Percentiles rank a stretch among this genome's conserved stretches.
These are phyloP conservation scores for Citrus mangshanensis DNA, from an alignment of 345 rosid species.

Conservation along the genomic window DNA sequence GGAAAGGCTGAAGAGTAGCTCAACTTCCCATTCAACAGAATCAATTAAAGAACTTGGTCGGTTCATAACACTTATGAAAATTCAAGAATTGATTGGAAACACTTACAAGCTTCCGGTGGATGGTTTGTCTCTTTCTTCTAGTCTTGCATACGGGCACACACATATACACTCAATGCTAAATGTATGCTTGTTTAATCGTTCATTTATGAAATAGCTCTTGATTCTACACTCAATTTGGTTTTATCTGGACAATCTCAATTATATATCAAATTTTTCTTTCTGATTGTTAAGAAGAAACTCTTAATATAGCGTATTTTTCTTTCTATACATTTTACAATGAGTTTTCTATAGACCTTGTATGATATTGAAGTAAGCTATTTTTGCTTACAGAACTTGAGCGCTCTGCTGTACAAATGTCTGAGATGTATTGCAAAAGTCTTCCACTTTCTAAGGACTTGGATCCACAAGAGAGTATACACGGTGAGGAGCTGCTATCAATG, in stretches of 20 bases:
- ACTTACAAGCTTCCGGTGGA: constrained; percentile 38
- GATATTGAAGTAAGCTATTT: constrained; percentile 19
- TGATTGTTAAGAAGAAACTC: not conserved
- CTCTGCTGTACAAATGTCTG: constrained; percentile 56
- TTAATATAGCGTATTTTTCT: not conserved
- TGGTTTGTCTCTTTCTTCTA: constrained; percentile 47
- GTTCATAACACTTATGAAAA: constrained; percentile 58
- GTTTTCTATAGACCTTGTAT: constrained; percentile 9
- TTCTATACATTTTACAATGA: constrained; percentile 6
- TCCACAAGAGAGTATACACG: constrained; percentile 88
- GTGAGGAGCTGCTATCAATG: constrained; percentile 85
- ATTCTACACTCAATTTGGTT: not conserved
- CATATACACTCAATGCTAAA: not conserved
- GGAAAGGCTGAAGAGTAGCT: constrained; percentile 45
- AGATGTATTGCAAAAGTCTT: constrained; percentile 70
- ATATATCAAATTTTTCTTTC: not conserved
- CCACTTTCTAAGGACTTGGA: constrained; percentile 88
- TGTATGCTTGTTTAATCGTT: constrained; percentile 5
- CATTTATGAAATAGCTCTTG: not conserved
- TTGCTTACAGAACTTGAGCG: constrained; percentile 56
- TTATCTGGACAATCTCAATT: not conserved
- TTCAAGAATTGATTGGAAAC: constrained; percentile 68
- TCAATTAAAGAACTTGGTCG: constrained; percentile 74
- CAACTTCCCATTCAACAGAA: constrained; percentile 28
- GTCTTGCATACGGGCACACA: not conserved